phyloP scores from a whole-genome alignment of 1,139 yeast genomes.

The Geotrichum restrictum region DNA sequence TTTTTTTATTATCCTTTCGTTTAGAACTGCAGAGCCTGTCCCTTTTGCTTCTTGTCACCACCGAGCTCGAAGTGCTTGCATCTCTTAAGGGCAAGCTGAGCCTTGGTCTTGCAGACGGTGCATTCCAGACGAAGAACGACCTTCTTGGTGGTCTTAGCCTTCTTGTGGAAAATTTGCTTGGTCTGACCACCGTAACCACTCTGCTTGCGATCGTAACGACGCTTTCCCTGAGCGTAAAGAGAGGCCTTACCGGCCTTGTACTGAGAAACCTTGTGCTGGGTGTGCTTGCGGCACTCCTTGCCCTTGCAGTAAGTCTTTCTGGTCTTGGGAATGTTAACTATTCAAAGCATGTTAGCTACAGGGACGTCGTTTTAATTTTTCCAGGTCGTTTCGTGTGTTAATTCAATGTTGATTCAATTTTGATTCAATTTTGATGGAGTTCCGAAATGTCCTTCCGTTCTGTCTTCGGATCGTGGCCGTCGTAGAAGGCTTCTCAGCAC shows the following conservation, averaged over 20 bases:
- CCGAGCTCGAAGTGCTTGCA: slow-evolving; percentile 99
- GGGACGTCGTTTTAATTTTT: no score
- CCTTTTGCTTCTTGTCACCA: slow-evolving; percentile 99
- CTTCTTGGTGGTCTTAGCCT: slow-evolving; percentile 99
- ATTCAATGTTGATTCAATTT: background rate
- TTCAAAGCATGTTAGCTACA: slow-evolving; percentile 7
- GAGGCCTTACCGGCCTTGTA: slow-evolving; percentile 99
- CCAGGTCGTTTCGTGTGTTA: no score
- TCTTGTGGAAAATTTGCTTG: slow-evolving; percentile 99
- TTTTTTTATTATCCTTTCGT: background rate
- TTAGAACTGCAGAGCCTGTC: slow-evolving; percentile 51
- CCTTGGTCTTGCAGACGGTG: slow-evolving; percentile 97
- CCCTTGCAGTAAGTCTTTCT: slow-evolving; percentile 99
- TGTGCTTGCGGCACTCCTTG: slow-evolving; percentile 98
- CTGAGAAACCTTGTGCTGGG: slow-evolving; percentile 99
- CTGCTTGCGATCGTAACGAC: slow-evolving; percentile 99
- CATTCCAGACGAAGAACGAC: slow-evolving; percentile 99
- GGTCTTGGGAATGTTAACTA: slow-evolving; percentile 99
- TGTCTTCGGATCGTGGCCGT: no score
- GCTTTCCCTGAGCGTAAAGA: slow-evolving; percentile 98
- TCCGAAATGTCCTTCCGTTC: no score
- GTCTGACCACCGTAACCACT: slow-evolving; percentile 99
- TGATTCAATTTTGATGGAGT: no score
- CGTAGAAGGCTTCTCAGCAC: no score
- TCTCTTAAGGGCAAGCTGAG: slow-evolving; percentile 97